phyloP scores from a whole-genome alignment of 306 rosid species.

The Mucuna pruriens region DNA sequence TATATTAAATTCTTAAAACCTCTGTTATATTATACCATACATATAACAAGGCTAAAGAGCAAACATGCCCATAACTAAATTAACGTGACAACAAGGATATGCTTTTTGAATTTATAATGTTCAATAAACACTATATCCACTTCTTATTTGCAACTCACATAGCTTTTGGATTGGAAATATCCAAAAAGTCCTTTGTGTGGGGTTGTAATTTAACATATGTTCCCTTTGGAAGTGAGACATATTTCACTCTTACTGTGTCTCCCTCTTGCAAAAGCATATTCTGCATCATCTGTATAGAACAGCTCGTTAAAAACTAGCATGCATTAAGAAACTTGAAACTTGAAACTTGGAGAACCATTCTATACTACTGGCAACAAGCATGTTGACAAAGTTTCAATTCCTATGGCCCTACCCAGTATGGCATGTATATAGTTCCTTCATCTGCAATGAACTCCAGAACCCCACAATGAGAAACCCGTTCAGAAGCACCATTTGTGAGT shows the following conservation, averaged over 20 bases:
- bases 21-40: neutral
- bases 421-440: conserved; percentile 98
- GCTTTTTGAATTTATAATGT: neutral
- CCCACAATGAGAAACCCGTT: conserved; percentile 94
- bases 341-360: neutral
- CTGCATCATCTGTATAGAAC: conserved; percentile 77
- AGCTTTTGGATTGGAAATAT: conserved; percentile 91
- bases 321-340: neutral
- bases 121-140: neutral
- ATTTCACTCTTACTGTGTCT: conserved; percentile 64
- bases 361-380: conserved; percentile 14
- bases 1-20: neutral
- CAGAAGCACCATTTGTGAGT: conserved; percentile 70
- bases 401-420: conserved; percentile 83
- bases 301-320: conserved; percentile 19
- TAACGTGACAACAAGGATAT: neutral
- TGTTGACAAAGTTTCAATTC: conserved; percentile 13
- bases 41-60: neutral
- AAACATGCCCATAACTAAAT: neutral
- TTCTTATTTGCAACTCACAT: conserved; percentile 64
- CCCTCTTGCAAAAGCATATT: conserved; percentile 90
- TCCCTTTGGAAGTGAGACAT: conserved; percentile 80
- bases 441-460: conserved; percentile 96
- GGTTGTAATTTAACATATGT: conserved; percentile 89
- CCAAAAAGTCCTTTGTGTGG: conserved; percentile 79